These are phyloP conservation scores for Leucocoprinus leucothites DNA, from an alignment of 768 basidiomycete species.

Conservation along the genomic window DNA sequence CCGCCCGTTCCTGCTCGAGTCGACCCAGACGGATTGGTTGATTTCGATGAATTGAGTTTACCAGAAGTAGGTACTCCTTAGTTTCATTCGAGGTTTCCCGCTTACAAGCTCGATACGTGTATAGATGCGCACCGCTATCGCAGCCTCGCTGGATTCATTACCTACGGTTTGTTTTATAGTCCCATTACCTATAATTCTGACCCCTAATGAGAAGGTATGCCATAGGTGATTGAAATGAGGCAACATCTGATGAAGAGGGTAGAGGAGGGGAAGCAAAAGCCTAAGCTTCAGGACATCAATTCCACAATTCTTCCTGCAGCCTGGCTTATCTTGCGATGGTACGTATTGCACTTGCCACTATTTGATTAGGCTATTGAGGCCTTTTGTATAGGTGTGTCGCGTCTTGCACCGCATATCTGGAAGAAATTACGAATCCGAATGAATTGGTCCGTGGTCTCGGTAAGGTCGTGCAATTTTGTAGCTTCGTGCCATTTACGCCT, in stretches of 20 bases:
- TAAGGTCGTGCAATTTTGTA: slow-evolving; percentile 17
- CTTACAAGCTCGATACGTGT: slow-evolving; percentile 2
- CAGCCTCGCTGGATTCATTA: slow-evolving; percentile 38
- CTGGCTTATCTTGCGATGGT: slow-evolving; percentile 68
- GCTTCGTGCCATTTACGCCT: not conserved
- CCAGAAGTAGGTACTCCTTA: slow-evolving; percentile 27
- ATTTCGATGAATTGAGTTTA: slow-evolving; percentile 46
- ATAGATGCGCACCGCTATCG: slow-evolving; percentile 48
- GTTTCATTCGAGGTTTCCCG: not conserved
- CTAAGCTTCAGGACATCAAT: slow-evolving; percentile 51
- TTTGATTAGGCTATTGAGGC: not conserved
- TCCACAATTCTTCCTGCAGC: slow-evolving; percentile 50
- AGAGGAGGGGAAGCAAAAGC: slow-evolving; percentile 48
- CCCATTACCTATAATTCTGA: not conserved
- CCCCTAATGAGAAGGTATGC: not conserved
- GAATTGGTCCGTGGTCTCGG: slow-evolving; percentile 56
- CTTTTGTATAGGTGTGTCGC: slow-evolving; percentile 56
- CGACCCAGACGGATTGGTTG: slow-evolving; percentile 39
- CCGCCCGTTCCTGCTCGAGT: not conserved
- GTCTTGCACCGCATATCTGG: slow-evolving; percentile 69
- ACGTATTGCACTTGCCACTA: slow-evolving; percentile 7
- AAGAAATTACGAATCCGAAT: slow-evolving; percentile 53
- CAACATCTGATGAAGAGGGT: slow-evolving; percentile 52
- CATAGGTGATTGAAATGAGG: slow-evolving; percentile 56
- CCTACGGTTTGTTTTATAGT: slow-evolving; percentile 39